A percentile compares a stretch with the other conserved stretches of the same genome.
Evolutionary conservation across 164 flowering plant species (phyloP).

Genomic region (Saururus chinensis): DNA sequence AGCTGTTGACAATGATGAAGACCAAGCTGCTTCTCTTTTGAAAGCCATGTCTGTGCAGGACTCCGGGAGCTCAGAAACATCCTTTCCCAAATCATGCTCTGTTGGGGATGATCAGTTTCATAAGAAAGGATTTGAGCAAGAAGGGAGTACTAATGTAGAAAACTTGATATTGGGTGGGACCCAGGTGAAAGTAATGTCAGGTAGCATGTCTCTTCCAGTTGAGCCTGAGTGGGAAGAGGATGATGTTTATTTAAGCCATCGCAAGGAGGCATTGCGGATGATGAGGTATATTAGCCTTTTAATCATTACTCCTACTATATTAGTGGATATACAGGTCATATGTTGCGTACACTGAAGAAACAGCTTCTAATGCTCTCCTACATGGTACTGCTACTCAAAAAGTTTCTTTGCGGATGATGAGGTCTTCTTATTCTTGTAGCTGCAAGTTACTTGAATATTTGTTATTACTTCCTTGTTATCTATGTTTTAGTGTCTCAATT

Average conservation of each 20-base stretch:
- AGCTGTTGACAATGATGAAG: constrained; percentile 40
- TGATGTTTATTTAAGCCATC: constrained; percentile 64
- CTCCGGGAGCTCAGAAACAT: constrained; percentile 8
- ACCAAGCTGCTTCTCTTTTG: constrained; percentile 43
- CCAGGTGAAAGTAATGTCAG: constrained; percentile 11
- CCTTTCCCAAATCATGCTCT: constrained; percentile 1
- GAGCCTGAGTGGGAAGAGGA: constrained; percentile 94
- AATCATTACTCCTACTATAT: background rate
- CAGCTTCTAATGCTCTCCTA: background rate
- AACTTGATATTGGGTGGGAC: background rate
- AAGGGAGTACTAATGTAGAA: constrained; percentile 3
- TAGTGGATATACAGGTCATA: no score
- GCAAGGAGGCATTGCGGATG: constrained; percentile 66
- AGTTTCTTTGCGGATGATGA: background rate
- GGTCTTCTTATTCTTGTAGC: background rate
- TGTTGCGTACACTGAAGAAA: background rate
- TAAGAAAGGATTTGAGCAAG: constrained; percentile 1
- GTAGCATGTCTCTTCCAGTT: constrained; percentile 29
- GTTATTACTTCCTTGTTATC: background rate
- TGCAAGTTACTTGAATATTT: background rate
- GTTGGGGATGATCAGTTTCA: background rate
- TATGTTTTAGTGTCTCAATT: background rate
- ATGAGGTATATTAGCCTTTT: constrained; percentile 41
- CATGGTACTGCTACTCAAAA: background rate
- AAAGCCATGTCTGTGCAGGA: constrained; percentile 34